Base-by-base conservation (phyloP, 306 rosid species). In the Canavalia gladiata region DNA sequence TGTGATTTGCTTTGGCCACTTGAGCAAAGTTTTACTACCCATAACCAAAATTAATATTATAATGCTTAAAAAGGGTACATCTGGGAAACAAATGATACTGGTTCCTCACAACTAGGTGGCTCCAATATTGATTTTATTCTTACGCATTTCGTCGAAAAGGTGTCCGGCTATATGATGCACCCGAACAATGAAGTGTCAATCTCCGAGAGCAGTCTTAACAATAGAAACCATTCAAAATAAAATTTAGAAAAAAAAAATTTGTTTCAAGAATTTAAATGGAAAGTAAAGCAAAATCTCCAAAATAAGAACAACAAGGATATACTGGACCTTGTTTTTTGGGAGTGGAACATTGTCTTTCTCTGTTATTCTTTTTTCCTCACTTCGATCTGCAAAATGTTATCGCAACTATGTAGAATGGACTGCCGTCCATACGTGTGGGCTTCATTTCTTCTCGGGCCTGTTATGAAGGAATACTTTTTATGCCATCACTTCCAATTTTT, bases 1-100 rank as follows among this genome's bases (percentile, higher is more conserved):
- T 1, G 97, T 89, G 72, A 93, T 54, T 58, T 83, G 85, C 47
- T 88, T 90, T 4, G 95, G 89, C 97, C 98, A 91, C 82, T 89
- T 95, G 35, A 95, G 84, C 86, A 90, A 41, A 37, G 86, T 72
- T 87, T 86, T 89, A 76, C 87, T 85, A 10, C 88, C 94, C 99
- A 93, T 93, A 30, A 31, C 45, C 28, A 42, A 57, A 72, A 37
- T n/a, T 25, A 54, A 47, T 10, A 55, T 52, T 46, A 60, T 29
- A 62, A 77, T 56, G 11, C 75, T 43, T n/a, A 29, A 47, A 69
- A 75, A n/a, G 11, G 35, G 39, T 7, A 66, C 60, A 70, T 33
- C 49, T 49, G 37, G 52, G 42, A 56, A 76, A 57, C 69, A 75
- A 64, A 52, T 13, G 64, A 64, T 5, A 7, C 72, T 57, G 75